Conservation (phyloP, 371 early-diverging fungal species). For the Lichtheimia corymbifera region DNA sequence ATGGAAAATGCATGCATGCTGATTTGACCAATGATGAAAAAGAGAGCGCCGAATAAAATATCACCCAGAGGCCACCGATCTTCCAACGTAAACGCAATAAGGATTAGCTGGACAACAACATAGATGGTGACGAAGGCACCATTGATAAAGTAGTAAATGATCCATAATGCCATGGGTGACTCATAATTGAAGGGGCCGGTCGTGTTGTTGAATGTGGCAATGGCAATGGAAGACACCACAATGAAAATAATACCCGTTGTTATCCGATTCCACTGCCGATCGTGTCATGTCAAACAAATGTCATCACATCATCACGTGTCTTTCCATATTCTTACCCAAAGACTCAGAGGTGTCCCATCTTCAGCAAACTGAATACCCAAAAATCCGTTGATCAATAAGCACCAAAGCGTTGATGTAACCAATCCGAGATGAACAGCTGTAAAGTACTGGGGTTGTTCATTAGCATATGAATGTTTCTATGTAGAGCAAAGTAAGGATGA, state of each 20-base stretch:
- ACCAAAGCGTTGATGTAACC: slow-evolving; percentile 77
- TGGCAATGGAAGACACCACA: slow-evolving; percentile 65
- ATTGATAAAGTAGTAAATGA: slow-evolving; percentile 75
- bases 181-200: slow-evolving; percentile 59
- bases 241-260: slow-evolving; percentile 64
- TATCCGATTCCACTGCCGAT: slow-evolving; percentile 69
- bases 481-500: slow-evolving; percentile 1
- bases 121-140: slow-evolving; percentile 73
- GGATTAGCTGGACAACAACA: slow-evolving; percentile 74
- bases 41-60: slow-evolving; percentile 74
- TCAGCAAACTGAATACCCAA: slow-evolving; percentile 92
- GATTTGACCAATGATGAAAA: slow-evolving; percentile 77
- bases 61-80: slow-evolving; percentile 89
- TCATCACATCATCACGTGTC: not conserved
- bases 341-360: slow-evolving; percentile 80
- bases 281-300: slow-evolving; percentile 1
- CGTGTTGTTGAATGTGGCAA: slow-evolving; percentile 72
- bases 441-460: slow-evolving; percentile 58
- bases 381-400: slow-evolving; percentile 85
- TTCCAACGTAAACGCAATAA: slow-evolving; percentile 84
- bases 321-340: slow-evolving; percentile 42
- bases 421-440: slow-evolving; percentile 75
- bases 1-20: slow-evolving; percentile 66
- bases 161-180: slow-evolving; percentile 70
- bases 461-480: not conserved